These are phyloP conservation scores for Gossypium stocksii DNA, from an alignment of 345 rosid genomes.

Conservation along the genomic window DNA sequence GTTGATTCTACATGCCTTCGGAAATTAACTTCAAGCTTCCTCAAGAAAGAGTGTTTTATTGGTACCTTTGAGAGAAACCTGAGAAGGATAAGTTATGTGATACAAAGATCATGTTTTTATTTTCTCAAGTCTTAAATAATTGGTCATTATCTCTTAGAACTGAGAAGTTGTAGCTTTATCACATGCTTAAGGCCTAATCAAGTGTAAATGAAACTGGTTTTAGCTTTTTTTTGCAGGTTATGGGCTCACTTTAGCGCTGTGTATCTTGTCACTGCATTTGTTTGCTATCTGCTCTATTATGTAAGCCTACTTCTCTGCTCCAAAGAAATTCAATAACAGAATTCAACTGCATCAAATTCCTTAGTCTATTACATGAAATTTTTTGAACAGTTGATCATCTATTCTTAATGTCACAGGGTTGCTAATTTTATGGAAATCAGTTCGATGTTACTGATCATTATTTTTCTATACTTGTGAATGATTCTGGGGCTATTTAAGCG, in stretches of 20 bases:
- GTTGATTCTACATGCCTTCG: not conserved
- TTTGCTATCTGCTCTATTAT: slow-evolving; percentile 70
- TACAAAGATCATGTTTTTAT: not conserved
- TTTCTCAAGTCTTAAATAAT: not conserved
- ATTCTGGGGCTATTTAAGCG: slow-evolving; percentile 7
- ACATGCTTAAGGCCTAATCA: not conserved
- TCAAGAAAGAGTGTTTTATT: not conserved
- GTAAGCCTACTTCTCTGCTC: slow-evolving; percentile 41
- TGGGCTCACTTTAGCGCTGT: slow-evolving; percentile 90
- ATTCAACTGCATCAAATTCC: not conserved
- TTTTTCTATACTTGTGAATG: slow-evolving; percentile 1
- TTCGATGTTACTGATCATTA: not conserved
- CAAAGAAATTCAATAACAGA: not conserved
- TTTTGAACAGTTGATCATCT: not conserved
- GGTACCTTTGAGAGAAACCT: not conserved
- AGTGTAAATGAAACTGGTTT: slow-evolving; percentile 16
- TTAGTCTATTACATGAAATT: slow-evolving; percentile 6
- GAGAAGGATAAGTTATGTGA: not conserved
- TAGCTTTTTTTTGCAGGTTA: slow-evolving; percentile 51
- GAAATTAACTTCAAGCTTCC: not conserved
- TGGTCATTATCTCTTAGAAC: not conserved
- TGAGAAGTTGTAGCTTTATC: slow-evolving; percentile 3
- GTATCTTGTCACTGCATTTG: slow-evolving; percentile 62
- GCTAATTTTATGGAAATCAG: not conserved
- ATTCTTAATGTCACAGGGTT: not conserved